Evolutionary conservation across 2,329 filamentous ascomycete species (phyloP), one percentile per base, ranked within the genome.

Genomic region (Mariannaea sp.): DNA sequence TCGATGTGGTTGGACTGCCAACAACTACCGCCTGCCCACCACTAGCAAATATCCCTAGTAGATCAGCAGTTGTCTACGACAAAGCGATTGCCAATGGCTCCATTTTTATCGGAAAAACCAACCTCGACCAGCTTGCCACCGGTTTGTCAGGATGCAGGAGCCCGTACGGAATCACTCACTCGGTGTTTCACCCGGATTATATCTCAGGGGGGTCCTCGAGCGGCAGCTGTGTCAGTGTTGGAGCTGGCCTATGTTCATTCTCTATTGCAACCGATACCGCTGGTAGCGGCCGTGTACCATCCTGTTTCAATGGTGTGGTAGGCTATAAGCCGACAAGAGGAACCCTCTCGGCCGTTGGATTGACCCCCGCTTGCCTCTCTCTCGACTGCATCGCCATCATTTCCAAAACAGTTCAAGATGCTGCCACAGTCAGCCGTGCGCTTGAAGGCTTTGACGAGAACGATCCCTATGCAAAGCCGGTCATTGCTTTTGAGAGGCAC

Each of bases 51-150:
- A 71, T 71, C 1, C 75, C 82, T 0, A 40, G 22, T 24, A 38
- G 68, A 70, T n/a, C 80, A 1, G 71, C 72, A 4, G 76, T 78
- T 1, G 76, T 81, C 17, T 69, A 77, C 19, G 73, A 71, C 36
- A 30, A 36, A 22, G 64, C 82, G 4, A 69, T 82, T 3, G 70
- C 73, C 5, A 76, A 78, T 12, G 82, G 82, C 6, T 83, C 75
- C 1, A 64, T 85, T 3, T 78, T 81, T 51, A 72, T 85, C 36
- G 83, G 83, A 24, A 86, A 60, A 38, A 53, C 49, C 12, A 81
- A 80, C 60, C 74, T 86, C 48, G 84, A 87, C 62, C 83, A 86
- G 65, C 73, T 86, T 4, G 83, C 83, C 3, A 86, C 83, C 1
- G 84, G 84, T 1, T 73, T 86, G 3, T 80, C 78, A 10, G 84